Evolutionary conservation across 202 grass and related monocot species (phyloP).

Genomic region (Digitaria exilis): DNA sequence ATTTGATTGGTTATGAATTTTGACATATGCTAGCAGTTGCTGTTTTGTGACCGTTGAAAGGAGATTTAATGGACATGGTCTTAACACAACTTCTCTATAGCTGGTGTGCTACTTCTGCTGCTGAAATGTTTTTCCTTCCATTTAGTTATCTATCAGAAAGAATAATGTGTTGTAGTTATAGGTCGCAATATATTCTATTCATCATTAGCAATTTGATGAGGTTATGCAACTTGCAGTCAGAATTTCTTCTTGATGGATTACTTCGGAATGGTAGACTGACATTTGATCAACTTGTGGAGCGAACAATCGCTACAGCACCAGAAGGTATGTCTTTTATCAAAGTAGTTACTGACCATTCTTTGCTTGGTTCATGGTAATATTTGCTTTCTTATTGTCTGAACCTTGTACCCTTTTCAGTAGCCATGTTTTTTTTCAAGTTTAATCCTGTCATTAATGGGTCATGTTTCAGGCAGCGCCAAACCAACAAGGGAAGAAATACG

Average conservation of each 20-base stretch:
- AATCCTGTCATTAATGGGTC: conserved; percentile 2
- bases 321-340: conserved; percentile 35
- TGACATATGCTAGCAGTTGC: background rate
- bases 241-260: conserved; percentile 73
- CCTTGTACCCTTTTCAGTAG: conserved; percentile 16
- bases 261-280: conserved; percentile 86
- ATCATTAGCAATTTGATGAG: background rate
- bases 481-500: conserved; percentile 55
- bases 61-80: background rate
- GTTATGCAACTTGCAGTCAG: conserved; percentile 62
- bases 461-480: conserved; percentile 43
- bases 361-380: conserved; percentile 24
- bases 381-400: conserved; percentile 24
- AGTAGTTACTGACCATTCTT: conserved; percentile 23
- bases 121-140: conserved; percentile 10
- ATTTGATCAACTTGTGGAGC: conserved; percentile 75
- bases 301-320: conserved; percentile 51
- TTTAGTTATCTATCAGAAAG: background rate
- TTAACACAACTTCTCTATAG: conserved; percentile 23
- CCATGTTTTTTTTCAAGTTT: background rate
- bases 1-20: conserved; percentile 1
- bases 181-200: background rate
- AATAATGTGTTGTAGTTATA: conserved; percentile 19
- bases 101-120: background rate
- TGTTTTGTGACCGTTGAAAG: conserved; percentile 7